Percentiles rank a stretch among this genome's conserved stretches.
Evolutionary conservation across 495 filamentous ascomycete species (phyloP).

Genomic region (Daldinia vernicosa): DNA sequence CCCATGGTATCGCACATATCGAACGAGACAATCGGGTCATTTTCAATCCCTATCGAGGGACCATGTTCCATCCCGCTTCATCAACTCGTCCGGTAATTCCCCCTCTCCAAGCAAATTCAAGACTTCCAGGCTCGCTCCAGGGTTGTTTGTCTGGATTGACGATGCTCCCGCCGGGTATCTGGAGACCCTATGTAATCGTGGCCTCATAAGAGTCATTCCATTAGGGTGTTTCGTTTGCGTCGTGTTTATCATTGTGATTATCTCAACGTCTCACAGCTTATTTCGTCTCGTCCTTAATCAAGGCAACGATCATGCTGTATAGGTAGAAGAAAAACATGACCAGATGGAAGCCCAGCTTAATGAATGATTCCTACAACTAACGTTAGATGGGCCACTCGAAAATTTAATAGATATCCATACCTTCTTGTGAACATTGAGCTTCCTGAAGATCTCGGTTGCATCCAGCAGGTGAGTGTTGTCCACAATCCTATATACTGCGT

Average conservation of each 20-base stretch:
- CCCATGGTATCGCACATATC: slow-evolving; percentile 1
- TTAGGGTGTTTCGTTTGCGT: slow-evolving; percentile 18
- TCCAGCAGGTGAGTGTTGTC: slow-evolving; percentile 97
- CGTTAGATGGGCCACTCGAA: neutral
- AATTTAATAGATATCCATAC: slow-evolving; percentile 54
- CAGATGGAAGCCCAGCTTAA: slow-evolving; percentile 98
- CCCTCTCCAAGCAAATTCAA: slow-evolving; percentile 30
- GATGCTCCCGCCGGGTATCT: slow-evolving; percentile 9
- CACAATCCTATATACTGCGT: slow-evolving; percentile 72
- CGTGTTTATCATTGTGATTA: slow-evolving; percentile 4
- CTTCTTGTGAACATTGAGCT: slow-evolving; percentile 99
- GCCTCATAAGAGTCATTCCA: slow-evolving; percentile 24
- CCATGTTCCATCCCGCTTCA: slow-evolving; percentile 8
- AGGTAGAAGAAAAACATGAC: slow-evolving; percentile 99
- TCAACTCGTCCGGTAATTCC: slow-evolving; percentile 8
- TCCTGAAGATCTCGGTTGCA: slow-evolving; percentile 99
- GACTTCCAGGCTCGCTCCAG: slow-evolving; percentile 25
- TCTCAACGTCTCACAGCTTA: slow-evolving; percentile 53
- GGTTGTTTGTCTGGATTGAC: slow-evolving; percentile 26
- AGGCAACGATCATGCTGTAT: slow-evolving; percentile 98
- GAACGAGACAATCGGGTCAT: slow-evolving; percentile 8
- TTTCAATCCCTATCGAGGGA: neutral
- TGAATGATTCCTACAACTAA: slow-evolving; percentile 85
- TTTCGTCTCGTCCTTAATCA: slow-evolving; percentile 94
- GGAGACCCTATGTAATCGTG: slow-evolving; percentile 20